Evolutionary conservation across 1,284 basidiomycete genomes (phyloP), one percentile per base, ranked within the genome.

Genomic region (Gymnopus androsaceus): DNA sequence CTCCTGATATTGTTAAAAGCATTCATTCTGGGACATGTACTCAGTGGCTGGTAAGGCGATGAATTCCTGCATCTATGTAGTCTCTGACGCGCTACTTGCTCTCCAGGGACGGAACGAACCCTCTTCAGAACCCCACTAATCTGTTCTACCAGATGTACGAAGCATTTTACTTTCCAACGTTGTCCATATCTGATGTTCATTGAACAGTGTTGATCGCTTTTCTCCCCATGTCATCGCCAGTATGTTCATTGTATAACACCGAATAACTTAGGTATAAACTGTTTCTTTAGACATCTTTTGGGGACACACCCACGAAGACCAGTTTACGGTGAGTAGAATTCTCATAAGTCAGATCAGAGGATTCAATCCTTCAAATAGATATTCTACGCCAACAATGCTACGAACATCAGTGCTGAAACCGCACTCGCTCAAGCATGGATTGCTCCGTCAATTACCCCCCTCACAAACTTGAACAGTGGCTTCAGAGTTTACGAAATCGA

Each of bases 281-380:
- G 7, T 57, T 37, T 30, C 38, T 33, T 21, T 55, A 87, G 85
- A 81, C 60, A 83, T 92, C 42, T 92, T 92, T 74, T 92, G 80
- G 64, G 90, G 90, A 1, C 91, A 93, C 67, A 87, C 88, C 1
- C 90, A 93, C 60, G 89, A 93, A 67, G 91, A 93, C 67, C 81
- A 90, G 69, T 68, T 90, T 54, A 84, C 83, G n/a, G 86, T 86
- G 59, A 46, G 80, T 71, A 37, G 12, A 21, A 38, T 33, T 3
- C 14, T 38, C 4, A n/a, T 21, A 17, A 25, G 21, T 40, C 9
- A 3, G 8, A n/a, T 23, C 14, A 9, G 27, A 27, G 7, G 9
- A 33, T 19, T 15, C 21, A 9, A 27, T 14, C 8, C n/a, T 31
- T 42, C 21, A 15, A 33, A 31, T 42, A 88, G 84, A 83, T 93